These are phyloP conservation scores for Favolaschia claudopus DNA, from an alignment of 768 basidiomycete genomes.

Conservation along the genomic window DNA sequence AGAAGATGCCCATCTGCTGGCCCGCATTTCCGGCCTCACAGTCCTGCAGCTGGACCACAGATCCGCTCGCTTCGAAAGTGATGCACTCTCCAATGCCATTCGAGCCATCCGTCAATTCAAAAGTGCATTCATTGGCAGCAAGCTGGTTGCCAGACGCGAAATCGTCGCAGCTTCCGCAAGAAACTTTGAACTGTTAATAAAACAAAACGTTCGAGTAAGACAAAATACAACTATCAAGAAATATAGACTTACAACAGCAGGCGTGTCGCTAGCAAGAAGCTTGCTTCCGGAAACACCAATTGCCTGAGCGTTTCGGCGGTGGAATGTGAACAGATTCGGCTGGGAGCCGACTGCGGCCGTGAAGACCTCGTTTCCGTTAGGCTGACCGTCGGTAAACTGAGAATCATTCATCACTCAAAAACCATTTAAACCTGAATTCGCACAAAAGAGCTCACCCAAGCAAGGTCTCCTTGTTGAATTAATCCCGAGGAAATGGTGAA, in stretches of 20 bases:
- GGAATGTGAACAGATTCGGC: constrained; percentile 17
- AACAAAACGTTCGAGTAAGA: too few species aligned
- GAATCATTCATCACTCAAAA: not conserved
- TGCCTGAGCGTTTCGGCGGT: not conserved
- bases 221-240: not conserved
- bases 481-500: not conserved
- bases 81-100: constrained; percentile 20
- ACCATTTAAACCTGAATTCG: not conserved
- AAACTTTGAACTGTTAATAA: constrained; percentile 19
- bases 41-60: constrained; percentile 12
- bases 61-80: constrained; percentile 18
- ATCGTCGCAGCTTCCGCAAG: constrained; percentile 8
- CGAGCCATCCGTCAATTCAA: constrained; percentile 10
- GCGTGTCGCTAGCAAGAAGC: constrained; percentile 1
- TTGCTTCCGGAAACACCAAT: constrained; percentile 10
- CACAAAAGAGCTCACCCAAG: constrained; percentile 1
- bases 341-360: constrained; percentile 16
- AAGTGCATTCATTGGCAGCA: constrained; percentile 12
- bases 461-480: constrained; percentile 13
- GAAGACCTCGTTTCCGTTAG: constrained; percentile 21
- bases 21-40: constrained; percentile 7
- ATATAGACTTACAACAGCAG: constrained; percentile 1
- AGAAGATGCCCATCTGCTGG: constrained; percentile 16
- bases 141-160: constrained; percentile 16
- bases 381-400: constrained; percentile 15